Evolutionary conservation across 1,139 yeast genomes (phyloP).

Genomic region (Debaryomyces udenii): DNA sequence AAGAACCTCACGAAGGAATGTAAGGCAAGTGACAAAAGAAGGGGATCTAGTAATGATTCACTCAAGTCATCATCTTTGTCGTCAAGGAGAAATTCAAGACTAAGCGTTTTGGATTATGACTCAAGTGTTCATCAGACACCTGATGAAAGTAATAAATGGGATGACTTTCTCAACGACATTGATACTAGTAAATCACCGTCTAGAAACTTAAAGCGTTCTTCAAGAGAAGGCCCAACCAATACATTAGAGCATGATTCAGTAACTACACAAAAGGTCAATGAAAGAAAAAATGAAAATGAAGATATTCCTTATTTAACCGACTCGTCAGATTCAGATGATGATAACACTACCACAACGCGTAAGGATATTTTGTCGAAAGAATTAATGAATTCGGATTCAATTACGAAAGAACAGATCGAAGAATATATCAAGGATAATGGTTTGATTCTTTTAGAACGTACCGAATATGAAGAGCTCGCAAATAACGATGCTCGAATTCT

Average conservation of each 20-base stretch:
- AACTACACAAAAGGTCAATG: neutral
- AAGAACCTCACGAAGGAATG: neutral
- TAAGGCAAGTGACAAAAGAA: neutral
- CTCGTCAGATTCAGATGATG: slow-evolving; percentile 40
- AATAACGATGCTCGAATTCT: slow-evolving; percentile 27
- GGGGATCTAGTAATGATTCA: neutral
- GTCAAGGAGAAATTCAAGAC: slow-evolving; percentile 22
- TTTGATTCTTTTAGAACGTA: slow-evolving; percentile 51
- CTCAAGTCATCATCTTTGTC: neutral
- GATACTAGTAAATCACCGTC: slow-evolving; percentile 23
- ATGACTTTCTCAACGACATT: slow-evolving; percentile 42
- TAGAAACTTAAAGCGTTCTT: slow-evolving; percentile 18
- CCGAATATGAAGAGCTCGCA: slow-evolving; percentile 44
- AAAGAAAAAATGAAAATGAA: slow-evolving; percentile 12
- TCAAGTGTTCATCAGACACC: slow-evolving; percentile 17
- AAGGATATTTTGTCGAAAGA: slow-evolving; percentile 26
- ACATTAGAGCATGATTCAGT: neutral
- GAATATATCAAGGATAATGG: slow-evolving; percentile 53
- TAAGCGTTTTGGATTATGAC: slow-evolving; percentile 28
- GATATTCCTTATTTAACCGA: slow-evolving; percentile 32
- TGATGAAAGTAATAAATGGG: slow-evolving; percentile 42
- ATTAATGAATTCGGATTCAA: slow-evolving; percentile 18
- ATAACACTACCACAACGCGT: slow-evolving; percentile 17
- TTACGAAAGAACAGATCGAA: slow-evolving; percentile 41
- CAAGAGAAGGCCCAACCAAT: neutral